Percentiles rank a stretch among this genome's conserved stretches.
These are phyloP conservation scores for Phallus indusiatus DNA, from an alignment of 768 basidiomycete species.

Conservation along the genomic window DNA sequence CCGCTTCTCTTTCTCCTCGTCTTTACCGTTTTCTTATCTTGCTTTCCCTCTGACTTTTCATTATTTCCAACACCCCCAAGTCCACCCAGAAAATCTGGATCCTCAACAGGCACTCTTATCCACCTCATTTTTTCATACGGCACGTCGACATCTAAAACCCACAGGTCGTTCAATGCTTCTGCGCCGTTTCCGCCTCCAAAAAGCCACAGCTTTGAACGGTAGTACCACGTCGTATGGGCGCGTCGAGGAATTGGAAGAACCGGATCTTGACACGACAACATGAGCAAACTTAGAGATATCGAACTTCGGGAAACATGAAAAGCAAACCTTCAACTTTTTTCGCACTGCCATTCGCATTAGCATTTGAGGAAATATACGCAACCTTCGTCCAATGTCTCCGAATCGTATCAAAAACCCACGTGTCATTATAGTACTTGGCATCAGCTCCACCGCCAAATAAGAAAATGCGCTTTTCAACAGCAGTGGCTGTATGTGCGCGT, in stretches of 20 bases:
- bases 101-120: slow-evolving; percentile 44
- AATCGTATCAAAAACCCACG: slow-evolving; percentile 76
- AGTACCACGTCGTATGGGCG: slow-evolving; percentile 78
- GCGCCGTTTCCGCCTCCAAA: slow-evolving; percentile 94
- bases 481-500: slow-evolving; percentile 80
- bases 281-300: not conserved
- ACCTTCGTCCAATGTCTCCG: slow-evolving; percentile 51
- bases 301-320: not conserved
- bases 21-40: not conserved
- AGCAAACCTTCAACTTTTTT: not conserved
- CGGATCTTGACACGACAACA: not conserved
- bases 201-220: slow-evolving; percentile 64
- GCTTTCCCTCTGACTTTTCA: not conserved
- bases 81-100: slow-evolving; percentile 20
- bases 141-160: slow-evolving; percentile 67
- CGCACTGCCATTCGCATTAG: not conserved
- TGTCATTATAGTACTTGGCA: slow-evolving; percentile 69
- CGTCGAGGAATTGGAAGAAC: slow-evolving; percentile 53
- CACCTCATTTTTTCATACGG: slow-evolving; percentile 38
- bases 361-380: slow-evolving; percentile 4
- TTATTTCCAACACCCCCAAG: slow-evolving; percentile 12
- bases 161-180: slow-evolving; percentile 83
- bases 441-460: slow-evolving; percentile 86
- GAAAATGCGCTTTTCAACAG: slow-evolving; percentile 71
- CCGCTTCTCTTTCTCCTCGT: not conserved